Conservation (phyloP, 2,329 filamentous ascomycete genomes). For the Endoconidiophora polonica region DNA sequence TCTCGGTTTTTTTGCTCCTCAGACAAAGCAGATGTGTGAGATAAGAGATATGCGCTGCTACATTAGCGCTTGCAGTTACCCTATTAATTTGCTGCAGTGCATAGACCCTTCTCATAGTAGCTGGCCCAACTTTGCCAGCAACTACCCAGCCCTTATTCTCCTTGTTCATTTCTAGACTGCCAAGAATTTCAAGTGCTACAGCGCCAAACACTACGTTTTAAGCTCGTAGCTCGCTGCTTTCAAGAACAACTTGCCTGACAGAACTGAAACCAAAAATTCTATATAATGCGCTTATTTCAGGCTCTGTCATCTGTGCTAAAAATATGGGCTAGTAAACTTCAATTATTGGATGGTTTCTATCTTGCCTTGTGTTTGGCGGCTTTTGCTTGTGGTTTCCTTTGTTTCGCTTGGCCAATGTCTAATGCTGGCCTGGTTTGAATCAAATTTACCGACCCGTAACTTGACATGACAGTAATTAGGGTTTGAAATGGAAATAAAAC, state of each 20-base stretch:
- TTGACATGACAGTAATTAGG: no score
- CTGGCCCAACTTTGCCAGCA: background rate
- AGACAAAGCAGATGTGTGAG: background rate
- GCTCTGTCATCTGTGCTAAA: no score
- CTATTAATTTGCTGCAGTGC: background rate
- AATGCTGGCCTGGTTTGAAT: no score
- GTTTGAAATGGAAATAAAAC: no score
- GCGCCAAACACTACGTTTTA: background rate
- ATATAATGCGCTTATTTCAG: no score
- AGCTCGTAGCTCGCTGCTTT: no score
- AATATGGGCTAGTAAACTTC: no score
- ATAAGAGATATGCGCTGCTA: background rate
- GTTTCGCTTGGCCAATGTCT: background rate
- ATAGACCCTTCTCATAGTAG: background rate
- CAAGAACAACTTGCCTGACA: no score
- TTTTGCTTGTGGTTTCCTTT: background rate
- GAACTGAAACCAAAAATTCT: no score
- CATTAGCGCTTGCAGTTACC: slow-evolving; percentile 4
- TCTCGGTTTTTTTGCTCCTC: background rate
- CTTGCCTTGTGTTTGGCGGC: background rate
- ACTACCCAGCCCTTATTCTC: background rate
- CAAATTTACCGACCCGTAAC: no score
- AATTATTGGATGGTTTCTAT: no score
- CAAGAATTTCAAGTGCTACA: slow-evolving; percentile 1
- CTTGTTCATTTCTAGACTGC: background rate